A percentile compares a stretch with the other conserved stretches of the same genome.
Evolutionary conservation across 495 filamentous ascomycete genomes (phyloP).

Genomic region (Lasiosphaeriaceae sp.): DNA sequence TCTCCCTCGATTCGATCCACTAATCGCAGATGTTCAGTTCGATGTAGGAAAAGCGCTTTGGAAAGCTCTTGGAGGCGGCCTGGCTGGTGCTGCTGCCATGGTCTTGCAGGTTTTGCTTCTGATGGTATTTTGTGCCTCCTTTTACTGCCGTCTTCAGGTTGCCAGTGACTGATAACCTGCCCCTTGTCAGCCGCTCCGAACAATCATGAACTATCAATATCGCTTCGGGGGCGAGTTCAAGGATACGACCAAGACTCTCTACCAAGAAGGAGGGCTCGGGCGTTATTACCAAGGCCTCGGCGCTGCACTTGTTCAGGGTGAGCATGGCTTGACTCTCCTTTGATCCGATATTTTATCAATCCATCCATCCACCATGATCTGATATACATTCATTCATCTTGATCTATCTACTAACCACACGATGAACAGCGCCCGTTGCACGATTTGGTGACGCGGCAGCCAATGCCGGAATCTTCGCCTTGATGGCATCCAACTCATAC

Average conservation of each 20-base stretch:
- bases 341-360: background rate
- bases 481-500: constrained; percentile 30
- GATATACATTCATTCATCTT: background rate
- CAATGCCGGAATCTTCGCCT: constrained; percentile 33
- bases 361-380: too few relatives aligned
- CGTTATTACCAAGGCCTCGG: constrained; percentile 33
- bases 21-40: constrained; percentile 16
- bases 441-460: constrained; percentile 35
- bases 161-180: background rate
- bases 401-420: background rate
- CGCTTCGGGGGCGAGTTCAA: constrained; percentile 28
- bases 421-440: constrained; percentile 21
- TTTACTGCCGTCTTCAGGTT: background rate
- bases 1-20: too few relatives aligned
- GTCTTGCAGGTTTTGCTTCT: constrained; percentile 33
- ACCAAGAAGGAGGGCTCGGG: constrained; percentile 22
- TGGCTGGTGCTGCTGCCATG: constrained; percentile 33
- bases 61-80: constrained; percentile 27
- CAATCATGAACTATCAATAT: constrained; percentile 39
- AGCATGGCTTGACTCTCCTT: too few relatives aligned
- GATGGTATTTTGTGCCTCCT: constrained; percentile 20
- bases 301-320: constrained; percentile 30
- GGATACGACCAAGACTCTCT: constrained; percentile 19
- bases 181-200: constrained; percentile 25
- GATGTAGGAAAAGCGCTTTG: constrained; percentile 25